Base-by-base conservation (phyloP, 805 yeast genomes). In the Yarrowia sp. region DNA sequence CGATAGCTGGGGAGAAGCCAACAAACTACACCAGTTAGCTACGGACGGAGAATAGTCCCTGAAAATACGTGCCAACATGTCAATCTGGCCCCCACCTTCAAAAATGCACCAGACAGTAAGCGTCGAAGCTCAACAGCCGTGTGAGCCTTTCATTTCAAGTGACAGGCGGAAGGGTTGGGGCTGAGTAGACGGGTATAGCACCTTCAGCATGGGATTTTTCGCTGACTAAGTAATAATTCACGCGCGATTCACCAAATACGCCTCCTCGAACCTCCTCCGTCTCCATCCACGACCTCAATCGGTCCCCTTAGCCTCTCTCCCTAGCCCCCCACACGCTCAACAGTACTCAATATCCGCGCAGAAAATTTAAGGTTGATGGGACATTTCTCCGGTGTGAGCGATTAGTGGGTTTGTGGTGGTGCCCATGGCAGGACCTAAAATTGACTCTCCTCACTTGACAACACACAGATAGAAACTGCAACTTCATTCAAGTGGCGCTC, bases 341-440 rank as follows among this genome's bases (percentile, higher is more conserved):
- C 55, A 47, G 55, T 31, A 47, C 55, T 47, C 55, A 47, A 47
- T 47, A 47, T 47, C 55, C 55, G 55, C 55, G 55, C 55, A 47
- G 38, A 47, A 42, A 44, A 31, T 31, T 21, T 47, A 47, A 32
- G 19, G 55, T 47, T 47, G 55, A 14, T 47, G 55, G 55, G 55
- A 47, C 55, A 47, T 47, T 47, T 47, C 55, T 47, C 55, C 55
- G 55, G 55, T 47, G 55, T 47, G 55, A 47, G 55, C 58, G 58
- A 51, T 51, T 51, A 51, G 58, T 31, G 51, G 51, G n/a, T 9
- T 44, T 44, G 35, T 27, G 51, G 51, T 44, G 55, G 55, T 47
- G 55, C 38, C 55, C 55, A 47, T 14, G 32, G 58, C 42, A 51
- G 36, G 42, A 33, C 42, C 58, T 33, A 24, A 35, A 51, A 35